Conservation (phyloP, 1,284 basidiomycete species). For the Tilletia indica region DNA sequence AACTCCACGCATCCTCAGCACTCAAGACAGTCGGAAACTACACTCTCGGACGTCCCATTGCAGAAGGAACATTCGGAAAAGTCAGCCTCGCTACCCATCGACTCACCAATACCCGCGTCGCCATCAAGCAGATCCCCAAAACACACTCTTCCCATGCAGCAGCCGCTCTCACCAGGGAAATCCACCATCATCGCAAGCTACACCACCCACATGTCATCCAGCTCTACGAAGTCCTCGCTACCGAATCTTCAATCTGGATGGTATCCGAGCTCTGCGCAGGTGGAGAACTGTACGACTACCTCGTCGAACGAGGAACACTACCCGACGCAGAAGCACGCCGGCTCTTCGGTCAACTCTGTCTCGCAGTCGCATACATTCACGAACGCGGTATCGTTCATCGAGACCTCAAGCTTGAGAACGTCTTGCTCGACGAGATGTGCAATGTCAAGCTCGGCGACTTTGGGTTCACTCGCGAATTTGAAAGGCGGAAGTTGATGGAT, state of each 20-base stretch:
- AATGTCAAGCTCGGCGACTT: slow-evolving; percentile 76
- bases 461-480: slow-evolving; percentile 92
- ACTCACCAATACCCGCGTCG: slow-evolving; percentile 67
- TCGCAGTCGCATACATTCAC: slow-evolving; percentile 58
- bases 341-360: slow-evolving; percentile 58
- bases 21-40: slow-evolving; percentile 92
- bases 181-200: slow-evolving; percentile 93
- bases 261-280: slow-evolving; percentile 94
- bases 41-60: slow-evolving; percentile 89
- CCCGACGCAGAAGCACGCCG: slow-evolving; percentile 52
- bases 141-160: slow-evolving; percentile 58
- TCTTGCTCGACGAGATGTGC: slow-evolving; percentile 57
- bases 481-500: slow-evolving; percentile 78
- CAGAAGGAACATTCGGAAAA: slow-evolving; percentile 88
- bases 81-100: slow-evolving; percentile 89
- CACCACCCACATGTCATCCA: slow-evolving; percentile 94
- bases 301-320: slow-evolving; percentile 57
- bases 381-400: slow-evolving; percentile 58
- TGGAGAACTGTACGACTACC: slow-evolving; percentile 63
- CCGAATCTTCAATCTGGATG: slow-evolving; percentile 92
- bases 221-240: slow-evolving; percentile 95
- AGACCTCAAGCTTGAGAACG: slow-evolving; percentile 63
- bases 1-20: slow-evolving; percentile 76
- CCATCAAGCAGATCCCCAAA: slow-evolving; percentile 97
- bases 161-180: slow-evolving; percentile 82